Base-by-base conservation (phyloP, 345 rosid genomes). In the Laguncularia racemosa region DNA sequence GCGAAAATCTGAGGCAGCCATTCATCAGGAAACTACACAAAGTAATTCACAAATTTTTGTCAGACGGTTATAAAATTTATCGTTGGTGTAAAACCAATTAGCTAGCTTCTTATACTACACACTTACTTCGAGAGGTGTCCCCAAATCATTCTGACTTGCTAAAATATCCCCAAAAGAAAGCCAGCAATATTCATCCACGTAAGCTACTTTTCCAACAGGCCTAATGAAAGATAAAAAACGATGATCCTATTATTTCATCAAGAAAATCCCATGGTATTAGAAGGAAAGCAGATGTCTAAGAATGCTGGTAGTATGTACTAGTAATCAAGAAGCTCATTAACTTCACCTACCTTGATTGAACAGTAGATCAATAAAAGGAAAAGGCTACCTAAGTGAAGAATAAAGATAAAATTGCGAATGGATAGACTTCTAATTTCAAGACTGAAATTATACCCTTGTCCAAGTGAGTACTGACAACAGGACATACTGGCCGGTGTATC, bases 1-100 rank as follows among this genome's bases (percentile, higher is more conserved):
- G 77, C 68, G 21, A 68, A 77, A 63, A 81, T 72, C 69, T 84
- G 91, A 60, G 69, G 73, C 3, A 85, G 65, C 91, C 88, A 85
- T 70, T 85, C 88, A 18, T 68, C 79, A 21, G 85, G 79, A 57
- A 71, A 71, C 88, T 85, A 83, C 50, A 74, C 67, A 44, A 7
- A n/a, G 49, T 59, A 33, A 33, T 33, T 33, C 2, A 33, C 9
- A 33, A 33, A 33, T 33, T 33, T 33, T 33, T 33, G 40, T 33
- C 7, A 3, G 40, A 9, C 7, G 0, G 5, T 23, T 33, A 33
- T 9, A 1, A 7, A 33, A 33, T 7, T 33, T 61, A 6, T 20
- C 38, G 44, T 9, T 55, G 14, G 28, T 20, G 13, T 16, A 45
- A 16, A 40, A 13, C 11, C 46, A 15, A n/a, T 19, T 6, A 44